Conservation (phyloP, 176 grass and related monocot genomes). For the Musa schizocarpa region DNA sequence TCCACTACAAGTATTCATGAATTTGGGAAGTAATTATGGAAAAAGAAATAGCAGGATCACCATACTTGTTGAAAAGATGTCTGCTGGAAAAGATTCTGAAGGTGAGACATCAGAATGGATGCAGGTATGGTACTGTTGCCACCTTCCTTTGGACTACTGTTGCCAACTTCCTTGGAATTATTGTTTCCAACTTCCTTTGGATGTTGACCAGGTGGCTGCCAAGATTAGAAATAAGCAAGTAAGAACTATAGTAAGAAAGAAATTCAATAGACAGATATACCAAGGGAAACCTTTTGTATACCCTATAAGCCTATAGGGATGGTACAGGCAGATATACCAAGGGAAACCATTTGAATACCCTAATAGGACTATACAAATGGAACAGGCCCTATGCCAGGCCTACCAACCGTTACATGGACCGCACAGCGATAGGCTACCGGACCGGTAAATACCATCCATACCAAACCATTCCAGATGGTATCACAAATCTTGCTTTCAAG, state of each 20-base stretch:
- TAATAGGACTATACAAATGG: too few relatives aligned
- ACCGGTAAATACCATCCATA: too few relatives aligned
- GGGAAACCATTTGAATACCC: too few relatives aligned
- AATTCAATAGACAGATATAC: not conserved
- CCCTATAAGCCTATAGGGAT: too few relatives aligned
- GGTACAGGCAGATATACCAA: too few relatives aligned
- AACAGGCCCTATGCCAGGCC: too few relatives aligned
- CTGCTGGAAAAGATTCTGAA: slow-evolving; percentile 88
- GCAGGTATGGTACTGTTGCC: slow-evolving; percentile 55
- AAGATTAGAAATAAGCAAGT: not conserved
- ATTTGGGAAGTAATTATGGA: not conserved
- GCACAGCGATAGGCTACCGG: too few relatives aligned
- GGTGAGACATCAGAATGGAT: slow-evolving; percentile 76
- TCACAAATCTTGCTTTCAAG: too few relatives aligned
- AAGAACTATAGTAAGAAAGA: not conserved
- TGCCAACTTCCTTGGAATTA: not conserved
- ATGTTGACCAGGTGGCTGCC: slow-evolving; percentile 49
- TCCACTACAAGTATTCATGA: not conserved
- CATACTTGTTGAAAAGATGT: slow-evolving; percentile 91
- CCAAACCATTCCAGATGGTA: too few relatives aligned
- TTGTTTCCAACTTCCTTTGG: slow-evolving; percentile 24
- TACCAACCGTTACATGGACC: too few relatives aligned
- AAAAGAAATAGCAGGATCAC: not conserved
- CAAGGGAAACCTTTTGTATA: too few relatives aligned
- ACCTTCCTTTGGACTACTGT: not conserved